Base-by-base conservation (phyloP, 2,329 filamentous ascomycete species). In the Biscogniauxia sp. region DNA sequence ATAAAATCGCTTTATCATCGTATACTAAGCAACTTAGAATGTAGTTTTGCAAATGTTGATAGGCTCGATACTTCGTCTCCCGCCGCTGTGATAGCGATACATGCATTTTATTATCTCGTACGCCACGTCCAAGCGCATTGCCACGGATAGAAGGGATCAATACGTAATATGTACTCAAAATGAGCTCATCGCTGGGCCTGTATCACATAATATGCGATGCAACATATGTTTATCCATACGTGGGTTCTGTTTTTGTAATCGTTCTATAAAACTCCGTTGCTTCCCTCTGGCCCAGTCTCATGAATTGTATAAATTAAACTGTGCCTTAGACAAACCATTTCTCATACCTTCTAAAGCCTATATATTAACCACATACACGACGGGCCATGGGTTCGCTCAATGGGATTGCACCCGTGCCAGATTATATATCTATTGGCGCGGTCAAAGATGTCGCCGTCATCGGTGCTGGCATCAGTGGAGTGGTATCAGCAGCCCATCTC, bases 401-500 rank as follows among this genome's bases (percentile, higher is more conserved):
- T n/a, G 15, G 11, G 4, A 45, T 45, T n/a, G 15, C 13, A 3
- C 11, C 37, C 37, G 11, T 45, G 2, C 15, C 37, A 5, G 37
- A 45, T 2, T n/a, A 17, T 11, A 3, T n/a, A 6, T 45, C 37
- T 17, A 17, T 17, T n/a, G 37, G 37, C 37, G 19, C 6, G 17
- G 20, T 54, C 68, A 77, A 68, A 73, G 76, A 66, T 73, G 68
- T 89, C 60, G 85, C 84, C 23, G 80, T 90, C 51, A 83, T 90
- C 60, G 88, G 88, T 17, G 87, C 85, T 5, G 88, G 88, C 1
- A 85, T 87, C 2, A 82, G 81, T 56, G 88, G 88, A 13, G 75
- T 89, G 11, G 81, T 82, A 58, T 82, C 85, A 51, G 85, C 86
- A 51, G 89, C 88, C 79, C 87, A 87, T 68, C 75, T 90, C 1